Base-by-base conservation (phyloP, 148 eudicot species). In the Fagopyrum tataricum region DNA sequence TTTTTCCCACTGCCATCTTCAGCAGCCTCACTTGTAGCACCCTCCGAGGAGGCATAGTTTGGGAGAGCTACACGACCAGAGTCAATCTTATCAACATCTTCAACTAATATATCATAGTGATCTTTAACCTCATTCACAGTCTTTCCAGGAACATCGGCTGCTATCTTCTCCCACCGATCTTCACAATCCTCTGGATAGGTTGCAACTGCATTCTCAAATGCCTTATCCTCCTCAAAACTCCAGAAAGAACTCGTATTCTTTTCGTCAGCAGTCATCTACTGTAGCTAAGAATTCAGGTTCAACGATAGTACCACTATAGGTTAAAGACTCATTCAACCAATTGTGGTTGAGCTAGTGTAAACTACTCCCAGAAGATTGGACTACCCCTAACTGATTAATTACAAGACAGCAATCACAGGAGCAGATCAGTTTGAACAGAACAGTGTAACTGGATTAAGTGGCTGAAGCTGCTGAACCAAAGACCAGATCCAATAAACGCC, bases 161-260 rank as follows among this genome's bases (percentile, higher is more conserved):
- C 90, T 31, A 87, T 84, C 53, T n/a, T 70, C 44, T 75, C 75
- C 90, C 90, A 87, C 78, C 90, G 69, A 18, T 72, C 84, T 21
- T 72, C 41, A 7, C 67, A 47, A 2, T 79, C 82, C 13, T 82
- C 89, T 0, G 89, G 84, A 20, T 72, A 81, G 58, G 39, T 23
- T 39, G 83, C 83, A 72, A 85, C 47, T 4, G 83, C 89, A 39
- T 74, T 12, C 77, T 85, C 89, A 75, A 85, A 85, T 44, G 79
- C 18, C 77, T 85, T 83, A 75, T 85, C 89, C 70, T 85, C 89
- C 21, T 46, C 20, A 40, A 78, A 56, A 13, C 78, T 79, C 89
- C 89, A 85, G 17, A 55, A 6, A 11, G 78, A 18, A 2, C 62
- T 56, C 37, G 37, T 31, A 20, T 31, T 31, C 37, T 31, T 31